Conservation (phyloP, 2,329 filamentous ascomycete genomes). For the Zymoseptoria brevis region DNA sequence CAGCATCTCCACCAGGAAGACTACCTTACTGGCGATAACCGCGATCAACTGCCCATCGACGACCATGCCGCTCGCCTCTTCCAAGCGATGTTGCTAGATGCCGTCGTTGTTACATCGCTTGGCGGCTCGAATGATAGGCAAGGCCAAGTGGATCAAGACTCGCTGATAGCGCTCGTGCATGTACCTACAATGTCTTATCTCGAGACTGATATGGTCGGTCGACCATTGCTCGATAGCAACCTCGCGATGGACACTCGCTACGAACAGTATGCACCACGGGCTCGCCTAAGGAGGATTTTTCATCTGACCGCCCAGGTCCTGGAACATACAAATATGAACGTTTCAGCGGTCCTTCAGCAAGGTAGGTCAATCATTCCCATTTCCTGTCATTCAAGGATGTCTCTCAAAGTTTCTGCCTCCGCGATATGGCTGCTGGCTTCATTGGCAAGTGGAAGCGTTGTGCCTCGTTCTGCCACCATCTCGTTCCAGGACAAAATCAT, state of each 20-base stretch:
- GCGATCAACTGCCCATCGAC: background rate
- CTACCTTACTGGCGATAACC: background rate
- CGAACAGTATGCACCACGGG: background rate
- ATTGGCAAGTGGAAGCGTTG: constrained; percentile 6
- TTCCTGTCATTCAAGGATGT: constrained; percentile 3
- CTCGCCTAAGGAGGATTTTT: background rate
- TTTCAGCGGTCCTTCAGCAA: background rate
- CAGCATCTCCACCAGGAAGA: background rate
- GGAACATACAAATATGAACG: background rate
- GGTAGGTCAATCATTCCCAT: background rate
- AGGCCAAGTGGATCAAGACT: background rate
- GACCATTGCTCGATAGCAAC: background rate
- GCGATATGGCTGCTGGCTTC: constrained; percentile 11
- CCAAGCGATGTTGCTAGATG: background rate
- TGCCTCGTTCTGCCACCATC: constrained; percentile 13
- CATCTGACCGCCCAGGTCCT: background rate
- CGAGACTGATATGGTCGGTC: background rate
- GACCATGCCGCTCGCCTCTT: background rate
- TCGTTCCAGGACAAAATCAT: constrained; percentile 20
- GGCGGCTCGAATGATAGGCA: background rate
- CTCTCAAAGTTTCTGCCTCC: constrained; percentile 6
- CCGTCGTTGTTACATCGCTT: background rate
- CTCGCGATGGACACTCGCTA: background rate
- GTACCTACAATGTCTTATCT: background rate
- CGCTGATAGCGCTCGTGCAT: background rate